A percentile compares a stretch with the other conserved stretches of the same genome.
phyloP scores from a whole-genome alignment of 2,329 filamentous ascomycete genomes.

The Cladosporium sp. region DNA sequence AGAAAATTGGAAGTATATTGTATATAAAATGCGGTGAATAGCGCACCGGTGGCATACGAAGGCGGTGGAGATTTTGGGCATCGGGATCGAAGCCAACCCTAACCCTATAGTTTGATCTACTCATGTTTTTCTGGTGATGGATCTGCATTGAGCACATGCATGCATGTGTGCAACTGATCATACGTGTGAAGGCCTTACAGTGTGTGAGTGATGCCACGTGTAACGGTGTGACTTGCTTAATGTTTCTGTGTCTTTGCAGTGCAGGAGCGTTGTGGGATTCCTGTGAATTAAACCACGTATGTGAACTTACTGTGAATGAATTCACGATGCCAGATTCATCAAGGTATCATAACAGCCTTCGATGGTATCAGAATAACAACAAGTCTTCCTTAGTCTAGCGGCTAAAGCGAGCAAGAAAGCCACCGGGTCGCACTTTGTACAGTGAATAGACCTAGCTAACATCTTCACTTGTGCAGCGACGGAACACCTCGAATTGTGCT shows the following conservation, averaged over 20 bases:
- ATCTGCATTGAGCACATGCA: not conserved
- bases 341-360: not conserved
- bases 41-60: slow-evolving; percentile 1
- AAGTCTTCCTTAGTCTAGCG: not conserved
- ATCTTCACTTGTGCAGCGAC: not conserved
- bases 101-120: not conserved
- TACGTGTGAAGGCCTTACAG: not conserved
- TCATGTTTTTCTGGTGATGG: not conserved
- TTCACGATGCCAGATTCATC: not conserved
- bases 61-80: slow-evolving; percentile 3
- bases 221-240: not conserved
- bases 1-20: not conserved
- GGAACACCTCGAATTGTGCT: not conserved
- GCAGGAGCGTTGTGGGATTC: not conserved
- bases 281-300: not conserved
- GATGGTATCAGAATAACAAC: not conserved
- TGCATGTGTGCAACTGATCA: not conserved
- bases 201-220: not conserved
- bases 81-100: not conserved
- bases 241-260: not conserved
- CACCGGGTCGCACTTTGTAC: not conserved
- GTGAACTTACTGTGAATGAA: not conserved
- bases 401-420: not conserved
- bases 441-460: slow-evolving; percentile 5
- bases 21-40: not conserved